These are phyloP conservation scores for Kazachstania taianensis DNA, from an alignment of 805 yeast genomes.

Conservation along the genomic window DNA sequence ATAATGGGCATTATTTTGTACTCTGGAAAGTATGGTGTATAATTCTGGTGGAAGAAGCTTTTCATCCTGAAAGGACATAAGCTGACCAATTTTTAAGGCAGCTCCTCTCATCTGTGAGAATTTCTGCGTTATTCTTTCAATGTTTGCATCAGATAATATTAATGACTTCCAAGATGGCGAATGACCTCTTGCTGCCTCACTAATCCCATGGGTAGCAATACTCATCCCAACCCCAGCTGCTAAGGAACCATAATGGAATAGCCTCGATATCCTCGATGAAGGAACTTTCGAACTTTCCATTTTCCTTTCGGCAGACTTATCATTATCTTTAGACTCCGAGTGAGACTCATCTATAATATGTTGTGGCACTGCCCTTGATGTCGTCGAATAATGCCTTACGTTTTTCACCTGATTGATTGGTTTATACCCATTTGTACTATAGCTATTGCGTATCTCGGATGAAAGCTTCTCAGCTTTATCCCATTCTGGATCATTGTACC, in stretches of 20 bases:
- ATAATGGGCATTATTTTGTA: conserved; percentile 90
- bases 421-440: background rate
- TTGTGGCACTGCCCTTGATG: background rate
- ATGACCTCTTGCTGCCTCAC: conserved; percentile 50
- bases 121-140: conserved; percentile 79
- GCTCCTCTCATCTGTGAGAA: conserved; percentile 97
- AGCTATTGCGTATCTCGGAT: conserved; percentile 7
- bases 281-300: conserved; percentile 57
- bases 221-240: conserved; percentile 89
- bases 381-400: conserved; percentile 4
- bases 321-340: background rate
- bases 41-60: conserved; percentile 76
- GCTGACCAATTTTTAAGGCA: conserved; percentile 93
- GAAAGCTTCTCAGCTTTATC: conserved; percentile 21
- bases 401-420: conserved; percentile 2
- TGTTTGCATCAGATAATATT: conserved; percentile 69
- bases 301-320: background rate
- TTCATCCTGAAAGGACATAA: conserved; percentile 89
- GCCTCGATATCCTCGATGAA: conserved; percentile 71
- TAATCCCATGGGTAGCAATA: conserved; percentile 67
- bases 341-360: background rate
- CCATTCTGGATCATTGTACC: conserved; percentile 28
- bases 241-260: conserved; percentile 84
- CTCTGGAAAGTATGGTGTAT: conserved; percentile 67
- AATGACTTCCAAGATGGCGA: conserved; percentile 44